Conservation (phyloP, 345 rosid species). For the Murraya koenigii region DNA sequence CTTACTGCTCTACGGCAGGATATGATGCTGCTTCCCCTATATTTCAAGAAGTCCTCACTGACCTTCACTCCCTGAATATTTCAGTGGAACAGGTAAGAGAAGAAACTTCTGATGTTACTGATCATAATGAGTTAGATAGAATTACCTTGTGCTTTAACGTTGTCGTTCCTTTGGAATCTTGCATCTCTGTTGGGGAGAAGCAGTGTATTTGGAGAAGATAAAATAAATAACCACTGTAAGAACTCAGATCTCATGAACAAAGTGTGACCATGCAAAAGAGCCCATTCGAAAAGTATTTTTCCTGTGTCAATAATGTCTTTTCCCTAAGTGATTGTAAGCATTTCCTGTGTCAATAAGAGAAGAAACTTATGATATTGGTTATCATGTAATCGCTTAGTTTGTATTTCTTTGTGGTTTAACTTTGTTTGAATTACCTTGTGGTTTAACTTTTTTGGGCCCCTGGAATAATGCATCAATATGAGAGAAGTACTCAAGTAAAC, state of each 20-base stretch:
- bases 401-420: neutral
- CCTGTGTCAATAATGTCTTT: neutral
- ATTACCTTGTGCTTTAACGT: neutral
- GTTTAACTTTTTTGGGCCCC: neutral
- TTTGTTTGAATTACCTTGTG: neutral
- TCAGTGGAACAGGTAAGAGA: slow-evolving; percentile 73
- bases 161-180: neutral
- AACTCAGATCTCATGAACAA: neutral
- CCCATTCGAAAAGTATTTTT: neutral
- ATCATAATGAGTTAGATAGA: neutral
- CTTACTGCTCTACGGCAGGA: slow-evolving; percentile 76
- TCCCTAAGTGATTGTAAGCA: neutral
- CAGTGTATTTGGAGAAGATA: neutral
- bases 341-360: neutral
- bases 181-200: neutral
- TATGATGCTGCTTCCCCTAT: slow-evolving; percentile 65
- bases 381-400: neutral
- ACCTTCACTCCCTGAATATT: slow-evolving; percentile 67
- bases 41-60: slow-evolving; percentile 60
- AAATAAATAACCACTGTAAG: neutral
- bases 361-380: neutral
- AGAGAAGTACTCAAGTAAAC: neutral
- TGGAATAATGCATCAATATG: neutral
- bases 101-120: neutral
- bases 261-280: too few species aligned